Base-by-base conservation (phyloP, 805 yeast species). In the Nakazawaea holstii region DNA sequence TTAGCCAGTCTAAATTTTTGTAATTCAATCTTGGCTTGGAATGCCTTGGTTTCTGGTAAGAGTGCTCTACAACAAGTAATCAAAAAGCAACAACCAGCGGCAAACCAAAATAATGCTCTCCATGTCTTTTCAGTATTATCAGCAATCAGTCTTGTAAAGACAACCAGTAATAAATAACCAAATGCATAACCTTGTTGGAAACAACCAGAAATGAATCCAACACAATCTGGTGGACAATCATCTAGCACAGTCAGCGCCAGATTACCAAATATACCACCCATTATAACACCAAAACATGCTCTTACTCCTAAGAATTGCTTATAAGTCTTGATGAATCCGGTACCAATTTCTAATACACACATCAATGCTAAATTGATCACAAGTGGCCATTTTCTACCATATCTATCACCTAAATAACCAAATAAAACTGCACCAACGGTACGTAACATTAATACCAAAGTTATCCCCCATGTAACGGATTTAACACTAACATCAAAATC, bases 171-270 rank as follows among this genome's bases (percentile, higher is more conserved):
- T 26, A 83, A 64, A 55, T 81, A 82, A 24, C 90, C 90, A 41
- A 83, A 73, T 0, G 86, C 83, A 55, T 83, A 88, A 51, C 95
- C 95, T 61, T 87, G 85, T 64, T 87, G 95, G 59, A 88, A 77
- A 37, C 86, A 62, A 41, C 87, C 88, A 32, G 82, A 75, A 41
- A 82, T 63, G 49, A 81, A 69, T 40, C 87, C 84, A 63, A 78
- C 68, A 31, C 84, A 77, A 32, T 62, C 69, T 27, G 60, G 56
- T 10, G 83, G 82, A 54, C 77, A 68, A 59, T 75, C 81, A 52
- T 77, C 82, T 35, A 78, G 55, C 14, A 80, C 74, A 15, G 77
- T 73, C 26, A 79, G 76, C 20, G 79, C 69, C 32, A 80, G 77
- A 49, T 74, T 72, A 49, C 82, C 80, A 54, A 67, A 79, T 40